phyloP scores from a whole-genome alignment of 2,329 filamentous ascomycete species.

The Fusarium keratoplasticum region DNA sequence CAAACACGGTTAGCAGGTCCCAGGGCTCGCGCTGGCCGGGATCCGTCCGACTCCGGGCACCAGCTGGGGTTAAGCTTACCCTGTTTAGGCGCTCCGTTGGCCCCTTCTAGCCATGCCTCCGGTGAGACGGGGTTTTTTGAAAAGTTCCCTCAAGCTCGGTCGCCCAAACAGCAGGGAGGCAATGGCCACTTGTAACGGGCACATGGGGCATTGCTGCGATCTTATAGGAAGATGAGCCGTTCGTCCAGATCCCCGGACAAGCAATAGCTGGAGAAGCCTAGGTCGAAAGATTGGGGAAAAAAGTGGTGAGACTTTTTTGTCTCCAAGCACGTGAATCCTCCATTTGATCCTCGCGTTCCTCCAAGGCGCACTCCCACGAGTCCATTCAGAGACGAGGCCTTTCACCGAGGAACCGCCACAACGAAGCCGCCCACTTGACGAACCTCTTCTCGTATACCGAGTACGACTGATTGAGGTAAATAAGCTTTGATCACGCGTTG shows the following conservation, averaged over 20 bases:
- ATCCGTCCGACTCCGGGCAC: background rate
- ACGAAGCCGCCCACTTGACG: background rate
- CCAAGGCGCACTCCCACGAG: background rate
- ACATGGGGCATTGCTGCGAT: constrained; percentile 33
- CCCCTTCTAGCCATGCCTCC: constrained; percentile 3
- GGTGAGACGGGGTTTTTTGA: background rate
- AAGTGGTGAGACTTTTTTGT: background rate
- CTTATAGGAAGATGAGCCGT: constrained; percentile 23
- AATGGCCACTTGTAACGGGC: constrained; percentile 26
- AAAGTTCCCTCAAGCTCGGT: constrained; percentile 1
- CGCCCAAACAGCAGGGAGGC: constrained; percentile 3
- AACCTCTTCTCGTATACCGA: background rate
- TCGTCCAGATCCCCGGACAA: background rate
- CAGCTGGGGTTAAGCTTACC: constrained; percentile 5
- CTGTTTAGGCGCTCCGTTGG: constrained; percentile 6
- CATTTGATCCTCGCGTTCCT: background rate
- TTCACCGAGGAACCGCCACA: background rate
- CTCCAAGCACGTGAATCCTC: background rate
- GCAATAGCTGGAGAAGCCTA: background rate
- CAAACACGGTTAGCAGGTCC: constrained; percentile 14
- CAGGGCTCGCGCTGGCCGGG: background rate
- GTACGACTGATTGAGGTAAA: background rate
- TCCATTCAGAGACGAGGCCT: background rate
- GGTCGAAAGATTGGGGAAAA: background rate
- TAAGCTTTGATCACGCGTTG: background rate